Evolutionary conservation across 768 basidiomycete genomes (phyloP), one percentile per base, ranked within the genome.

Genomic region (Boletus speciosus): DNA sequence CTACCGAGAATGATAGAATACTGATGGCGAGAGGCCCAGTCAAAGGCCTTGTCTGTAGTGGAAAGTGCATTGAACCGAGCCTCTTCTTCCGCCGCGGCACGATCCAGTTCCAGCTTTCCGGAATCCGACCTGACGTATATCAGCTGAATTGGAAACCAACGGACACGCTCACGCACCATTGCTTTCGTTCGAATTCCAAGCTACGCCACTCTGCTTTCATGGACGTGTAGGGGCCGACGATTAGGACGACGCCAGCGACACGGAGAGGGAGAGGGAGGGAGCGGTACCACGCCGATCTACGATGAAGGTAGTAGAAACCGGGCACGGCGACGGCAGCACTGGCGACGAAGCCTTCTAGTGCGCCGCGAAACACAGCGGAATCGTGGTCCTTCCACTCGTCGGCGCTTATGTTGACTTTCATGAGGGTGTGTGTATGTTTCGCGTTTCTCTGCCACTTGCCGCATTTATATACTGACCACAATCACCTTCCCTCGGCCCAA

Each of bases 131-230:
- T 70, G 38, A 42, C 23, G 12, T 14, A 32, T 14, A 32, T 47
- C 27, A 31, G 21, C 23, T 16, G 3, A 11, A 14, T 1, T 9
- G 29, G 6, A 31, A 27, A 25, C 6, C 19, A 19, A 7, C 7
- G 29, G 3, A 7, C 25, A 29, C 23, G 7, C 4, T 19, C 4
- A 66, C 81, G 16, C 39, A 85, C 86, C 85, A 87, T 63, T 79
- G 79, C 2, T 74, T 76, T 61, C 76, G 73, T 56, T 91, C 86
- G 57, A 80, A 91, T 54, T 80, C 77, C 36, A 85, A 69, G 31
- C 82, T 81, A 11, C 85, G 82, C 4, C 82, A 78, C 63, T 93
- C 90, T 6, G 85, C 90, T 56, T 85, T 82, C 41, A 93, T 88
- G 19, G 85, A 80, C 21, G 86, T 72, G 43, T 78, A 70, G 0